phyloP scores from a whole-genome alignment of 768 basidiomycete genomes.

The Naganishia antarctica region DNA sequence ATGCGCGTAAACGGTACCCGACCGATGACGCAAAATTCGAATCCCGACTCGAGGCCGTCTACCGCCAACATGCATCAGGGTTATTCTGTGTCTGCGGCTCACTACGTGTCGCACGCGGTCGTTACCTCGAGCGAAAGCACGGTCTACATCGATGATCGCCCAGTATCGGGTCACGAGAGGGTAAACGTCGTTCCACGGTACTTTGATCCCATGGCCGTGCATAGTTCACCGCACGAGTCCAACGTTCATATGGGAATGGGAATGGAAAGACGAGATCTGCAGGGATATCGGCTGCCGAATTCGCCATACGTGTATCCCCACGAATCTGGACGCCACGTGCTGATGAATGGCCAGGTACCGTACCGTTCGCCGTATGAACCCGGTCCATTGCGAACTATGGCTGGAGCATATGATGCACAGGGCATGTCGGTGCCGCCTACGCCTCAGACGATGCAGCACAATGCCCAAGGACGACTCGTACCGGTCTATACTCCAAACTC shows the following conservation, averaged over 20 bases:
- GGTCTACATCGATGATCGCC: conserved; percentile 8
- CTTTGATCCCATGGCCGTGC: neutral
- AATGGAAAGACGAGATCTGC: neutral
- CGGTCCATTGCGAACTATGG: neutral
- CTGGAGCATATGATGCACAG: neutral
- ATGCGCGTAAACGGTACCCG: neutral
- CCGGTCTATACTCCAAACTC: conserved; percentile 6
- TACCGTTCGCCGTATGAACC: conserved; percentile 3
- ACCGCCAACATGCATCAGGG: neutral
- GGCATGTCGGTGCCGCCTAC: conserved; percentile 14
- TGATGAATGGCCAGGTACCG: neutral
- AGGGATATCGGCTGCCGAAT: neutral
- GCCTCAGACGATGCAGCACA: conserved; percentile 13
- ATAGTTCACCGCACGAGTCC: neutral
- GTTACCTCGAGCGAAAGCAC: neutral
- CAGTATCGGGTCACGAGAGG: conserved; percentile 2
- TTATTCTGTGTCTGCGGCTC: neutral
- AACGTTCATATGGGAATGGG: neutral
- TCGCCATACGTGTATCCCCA: conserved; percentile 7
- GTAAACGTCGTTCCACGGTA: neutral
- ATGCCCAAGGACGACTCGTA: neutral
- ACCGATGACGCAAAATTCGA: conserved; percentile 4
- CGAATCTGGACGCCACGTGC: neutral
- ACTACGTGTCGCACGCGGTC: conserved; percentile 1
- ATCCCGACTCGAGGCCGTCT: conserved; percentile 3